phyloP scores from a whole-genome alignment of 225 moss, liverwort and hornwort species.

The Antitrichia curtipendula region DNA sequence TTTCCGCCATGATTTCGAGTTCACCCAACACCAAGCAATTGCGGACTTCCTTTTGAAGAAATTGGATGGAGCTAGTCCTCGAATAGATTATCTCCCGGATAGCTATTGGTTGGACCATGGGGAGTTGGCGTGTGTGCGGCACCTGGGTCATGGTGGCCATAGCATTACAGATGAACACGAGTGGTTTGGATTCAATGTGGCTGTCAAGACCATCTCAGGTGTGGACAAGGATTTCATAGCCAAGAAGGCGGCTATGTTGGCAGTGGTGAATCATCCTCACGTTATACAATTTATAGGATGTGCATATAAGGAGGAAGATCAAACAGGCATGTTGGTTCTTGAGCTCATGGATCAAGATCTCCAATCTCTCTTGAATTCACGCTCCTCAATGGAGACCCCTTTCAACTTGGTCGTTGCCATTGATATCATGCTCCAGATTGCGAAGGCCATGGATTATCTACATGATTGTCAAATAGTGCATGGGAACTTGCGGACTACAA shows the following conservation, averaged over 20 bases:
- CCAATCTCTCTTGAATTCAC: slow-evolving; percentile 2
- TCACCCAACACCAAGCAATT: slow-evolving; percentile 23
- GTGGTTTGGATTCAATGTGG: slow-evolving; percentile 30
- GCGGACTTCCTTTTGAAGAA: slow-evolving; percentile 12
- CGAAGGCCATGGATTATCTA: slow-evolving; percentile 33
- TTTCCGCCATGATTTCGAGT: slow-evolving; percentile 35
- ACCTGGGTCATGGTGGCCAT: slow-evolving; percentile 14
- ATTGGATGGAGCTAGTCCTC: slow-evolving; percentile 3
- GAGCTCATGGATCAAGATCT: slow-evolving; percentile 41
- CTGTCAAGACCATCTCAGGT: slow-evolving; percentile 19
- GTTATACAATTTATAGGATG: slow-evolving; percentile 30
- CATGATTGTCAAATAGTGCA: slow-evolving; percentile 11
- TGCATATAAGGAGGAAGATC: slow-evolving; percentile 24
- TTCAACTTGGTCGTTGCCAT: slow-evolving; percentile 26
- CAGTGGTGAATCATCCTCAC: slow-evolving; percentile 18
- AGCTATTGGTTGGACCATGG: slow-evolving; percentile 17
- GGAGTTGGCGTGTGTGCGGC: slow-evolving; percentile 7
- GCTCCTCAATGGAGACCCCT: slow-evolving; percentile 2
- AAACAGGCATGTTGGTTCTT: slow-evolving; percentile 11
- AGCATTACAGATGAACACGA: slow-evolving; percentile 17
- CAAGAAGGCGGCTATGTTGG: slow-evolving; percentile 7
- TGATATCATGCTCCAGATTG: slow-evolving; percentile 32
- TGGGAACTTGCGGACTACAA: slow-evolving; percentile 5
- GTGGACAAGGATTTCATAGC: slow-evolving; percentile 6
- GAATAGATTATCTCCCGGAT: slow-evolving; percentile 1